Evolutionary conservation across 202 grass and related monocot genomes (phyloP).

Genomic region (Setaria italica): DNA sequence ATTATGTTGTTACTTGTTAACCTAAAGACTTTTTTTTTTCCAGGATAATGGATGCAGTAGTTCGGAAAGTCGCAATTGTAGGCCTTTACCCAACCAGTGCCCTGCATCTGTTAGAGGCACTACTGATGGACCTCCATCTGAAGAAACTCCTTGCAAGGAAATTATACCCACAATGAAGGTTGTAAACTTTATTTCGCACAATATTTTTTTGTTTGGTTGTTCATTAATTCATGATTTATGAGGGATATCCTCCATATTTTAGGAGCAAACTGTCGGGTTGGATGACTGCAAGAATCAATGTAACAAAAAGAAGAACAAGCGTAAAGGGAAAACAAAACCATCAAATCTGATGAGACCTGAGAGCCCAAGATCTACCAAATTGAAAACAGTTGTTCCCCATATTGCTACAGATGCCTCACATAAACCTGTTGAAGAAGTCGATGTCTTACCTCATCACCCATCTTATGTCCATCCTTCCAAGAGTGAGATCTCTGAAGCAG

Average conservation of each 20-base stretch:
- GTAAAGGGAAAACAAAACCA: conserved; percentile 82
- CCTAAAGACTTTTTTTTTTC: conserved; percentile 39
- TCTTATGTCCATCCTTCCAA: conserved; percentile 33
- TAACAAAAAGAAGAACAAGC: conserved; percentile 81
- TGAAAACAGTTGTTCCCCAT: conserved; percentile 47
- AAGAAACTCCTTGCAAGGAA: conserved; percentile 53
- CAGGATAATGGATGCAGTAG: conserved; percentile 59
- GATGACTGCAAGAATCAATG: conserved; percentile 57
- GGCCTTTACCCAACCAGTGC: conserved; percentile 45
- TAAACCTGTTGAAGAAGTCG: conserved; percentile 35
- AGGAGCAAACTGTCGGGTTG: conserved; percentile 60
- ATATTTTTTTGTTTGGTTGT: conserved; percentile 22
- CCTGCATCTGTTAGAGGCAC: conserved; percentile 41
- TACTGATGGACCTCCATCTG: conserved; percentile 24
- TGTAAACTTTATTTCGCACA: conserved; percentile 37
- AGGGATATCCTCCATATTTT: conserved; percentile 27
- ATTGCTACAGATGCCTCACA: conserved; percentile 49
- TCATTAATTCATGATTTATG: conserved; percentile 35
- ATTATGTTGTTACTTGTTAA: conserved; percentile 23
- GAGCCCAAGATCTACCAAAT: conserved; percentile 53
- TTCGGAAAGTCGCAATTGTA: conserved; percentile 49
- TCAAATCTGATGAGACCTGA: conserved; percentile 49
- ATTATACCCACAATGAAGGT: conserved; percentile 38
- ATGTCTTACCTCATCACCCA: conserved; percentile 28
- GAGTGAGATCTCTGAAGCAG: conserved; percentile 40